Evolutionary conservation across 306 rosid species (phyloP).

Genomic region (Prunus mira): DNA sequence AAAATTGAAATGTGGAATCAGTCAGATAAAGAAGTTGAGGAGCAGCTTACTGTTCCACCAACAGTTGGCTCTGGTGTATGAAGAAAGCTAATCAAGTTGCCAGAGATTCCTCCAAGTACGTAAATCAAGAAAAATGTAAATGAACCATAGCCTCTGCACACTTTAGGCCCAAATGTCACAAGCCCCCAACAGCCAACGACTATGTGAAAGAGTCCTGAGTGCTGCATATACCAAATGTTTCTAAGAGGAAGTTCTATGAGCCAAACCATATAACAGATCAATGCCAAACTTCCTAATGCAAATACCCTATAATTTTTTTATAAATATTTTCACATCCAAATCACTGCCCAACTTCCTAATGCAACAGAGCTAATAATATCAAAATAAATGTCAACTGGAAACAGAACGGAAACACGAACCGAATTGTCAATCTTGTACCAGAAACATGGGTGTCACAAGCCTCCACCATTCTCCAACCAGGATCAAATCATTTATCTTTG

Average conservation of each 20-base stretch:
- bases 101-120: constrained; percentile 83
- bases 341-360: background rate
- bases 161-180: constrained; percentile 74
- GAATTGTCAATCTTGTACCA: constrained; percentile 83
- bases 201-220: constrained; percentile 64
- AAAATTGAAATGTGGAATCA: background rate
- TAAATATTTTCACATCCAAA: background rate
- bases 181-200: constrained; percentile 67
- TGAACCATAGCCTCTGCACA: constrained; percentile 78
- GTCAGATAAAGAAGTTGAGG: background rate
- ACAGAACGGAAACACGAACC: constrained; percentile 77
- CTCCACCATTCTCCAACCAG: constrained; percentile 97
- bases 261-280: background rate
- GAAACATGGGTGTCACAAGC: constrained; percentile 98
- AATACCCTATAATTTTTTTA: background rate
- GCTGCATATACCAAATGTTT: constrained; percentile 47
- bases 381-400: constrained; percentile 16
- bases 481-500: constrained; percentile 82
- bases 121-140: constrained; percentile 78
- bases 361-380: background rate
- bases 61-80: constrained; percentile 83
- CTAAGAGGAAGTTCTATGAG: constrained; percentile 6
- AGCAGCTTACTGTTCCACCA: constrained; percentile 72
- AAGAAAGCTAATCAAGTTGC: constrained; percentile 79
- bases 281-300: background rate